Evolutionary conservation across 1,284 basidiomycete genomes (phyloP), one percentile per base, ranked within the genome.

Genomic region (Hemileia vastatrix): DNA sequence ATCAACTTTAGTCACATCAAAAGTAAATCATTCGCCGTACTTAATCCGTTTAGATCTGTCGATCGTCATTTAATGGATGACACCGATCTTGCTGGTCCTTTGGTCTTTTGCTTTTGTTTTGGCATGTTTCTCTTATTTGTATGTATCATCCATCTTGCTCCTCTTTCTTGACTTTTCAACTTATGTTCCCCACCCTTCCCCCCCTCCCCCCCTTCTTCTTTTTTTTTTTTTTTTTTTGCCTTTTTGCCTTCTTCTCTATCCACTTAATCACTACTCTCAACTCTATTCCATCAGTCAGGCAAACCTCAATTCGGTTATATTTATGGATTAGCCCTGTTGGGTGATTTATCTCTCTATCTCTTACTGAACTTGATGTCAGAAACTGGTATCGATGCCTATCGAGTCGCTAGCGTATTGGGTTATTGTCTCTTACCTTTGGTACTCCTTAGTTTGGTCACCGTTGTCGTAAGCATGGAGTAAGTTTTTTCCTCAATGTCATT

Each of bases 261-360:
- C 11, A 51, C 31, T 15, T 18, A n/a, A 57, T 19, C 15, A 6
- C 4, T 2, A 13, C 1, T 15, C 40, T 47, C 45, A 19, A 11
- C 15, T 8, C 1, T 31, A 3, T 3, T 15, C 33, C 19, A 44
- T 15, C 75, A 97, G 92, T 92, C 91, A 13, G 95, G 95, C 66
- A 97, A 96, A 80, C 90, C 91, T 6, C 95, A 97, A 76, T 99
- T 99, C 77, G 92, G 90, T 31, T 97, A 97, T 77, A 97, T 98
- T 68, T 99, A 99, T 77, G 95, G 95, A 54, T 90, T 99, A 66
- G 94, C 89, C 53, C 82, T 97, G 11, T 83, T 98, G 69, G 95
- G 95, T 57, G 91, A 88, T 2, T 82, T 85, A n/a, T 91, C 91
- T 40, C 87, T 98, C 73, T 98, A 98, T 80, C 84, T 86, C 50